Evolutionary conservation across 1,284 basidiomycete species (phyloP).

Genomic region (Rhodotorula sp.): DNA sequence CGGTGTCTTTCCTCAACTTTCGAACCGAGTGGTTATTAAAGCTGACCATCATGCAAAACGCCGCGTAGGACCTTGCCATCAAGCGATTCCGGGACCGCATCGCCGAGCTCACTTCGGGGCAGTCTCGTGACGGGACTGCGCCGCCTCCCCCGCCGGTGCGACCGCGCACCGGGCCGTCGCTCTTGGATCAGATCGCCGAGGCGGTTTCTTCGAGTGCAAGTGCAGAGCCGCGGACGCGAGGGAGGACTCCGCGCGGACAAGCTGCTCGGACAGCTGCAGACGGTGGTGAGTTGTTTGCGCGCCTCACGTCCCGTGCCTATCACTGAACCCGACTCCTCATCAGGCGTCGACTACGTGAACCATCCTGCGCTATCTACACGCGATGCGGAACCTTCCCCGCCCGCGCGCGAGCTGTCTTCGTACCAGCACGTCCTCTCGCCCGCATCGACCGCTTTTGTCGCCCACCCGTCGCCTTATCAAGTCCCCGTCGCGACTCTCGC

Average conservation of each 20-base stretch:
- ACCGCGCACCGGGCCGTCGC: neutral
- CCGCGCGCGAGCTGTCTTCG: conserved; percentile 12
- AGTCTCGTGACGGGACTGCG: neutral
- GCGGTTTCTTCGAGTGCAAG: neutral
- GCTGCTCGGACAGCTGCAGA: neutral
- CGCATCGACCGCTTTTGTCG: conserved; percentile 2
- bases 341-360: neutral
- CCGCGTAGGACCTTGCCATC: neutral
- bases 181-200: conserved; percentile 6
- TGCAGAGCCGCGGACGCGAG: neutral
- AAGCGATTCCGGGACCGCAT: neutral
- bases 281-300: neutral
- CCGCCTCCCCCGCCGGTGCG: neutral
- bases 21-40: neutral
- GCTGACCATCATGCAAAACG: neutral
- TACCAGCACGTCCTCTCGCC: conserved; percentile 19
- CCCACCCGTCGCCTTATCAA: conserved; percentile 11
- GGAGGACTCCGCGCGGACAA: neutral
- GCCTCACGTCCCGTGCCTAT: too few species aligned
- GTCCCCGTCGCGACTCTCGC: conserved; percentile 66
- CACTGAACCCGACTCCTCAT: neutral
- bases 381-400: too few species aligned
- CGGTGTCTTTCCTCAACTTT: neutral
- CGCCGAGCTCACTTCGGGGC: neutral
- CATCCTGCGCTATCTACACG: conserved; percentile 7